A percentile compares a stretch with the other conserved stretches of the same genome.
These are phyloP conservation scores for Nadsonia starkeyi-henricii DNA, from an alignment of 1,139 yeast species.

Conservation along the genomic window DNA sequence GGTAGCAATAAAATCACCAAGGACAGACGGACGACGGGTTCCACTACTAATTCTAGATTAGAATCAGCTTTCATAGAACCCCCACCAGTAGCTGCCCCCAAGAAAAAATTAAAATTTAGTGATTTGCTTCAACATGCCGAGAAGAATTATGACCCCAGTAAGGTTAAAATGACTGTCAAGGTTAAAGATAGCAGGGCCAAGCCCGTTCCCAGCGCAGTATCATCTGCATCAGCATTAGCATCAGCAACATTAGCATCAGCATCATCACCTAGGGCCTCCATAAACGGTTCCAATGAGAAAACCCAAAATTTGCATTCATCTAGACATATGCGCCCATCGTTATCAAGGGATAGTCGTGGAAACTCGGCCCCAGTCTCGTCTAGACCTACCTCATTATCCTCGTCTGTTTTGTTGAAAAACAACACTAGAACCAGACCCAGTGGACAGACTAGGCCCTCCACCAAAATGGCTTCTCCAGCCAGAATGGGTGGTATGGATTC, in stretches of 20 bases:
- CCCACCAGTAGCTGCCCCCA: background rate
- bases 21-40: background rate
- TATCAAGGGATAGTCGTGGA: background rate
- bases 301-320: background rate
- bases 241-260: background rate
- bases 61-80: too few relatives aligned
- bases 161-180: background rate
- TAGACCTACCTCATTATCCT: background rate
- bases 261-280: background rate
- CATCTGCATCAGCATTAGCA: background rate
- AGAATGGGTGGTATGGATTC: background rate
- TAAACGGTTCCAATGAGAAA: background rate
- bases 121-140: background rate
- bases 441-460: too few relatives aligned
- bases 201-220: background rate
- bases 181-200: background rate
- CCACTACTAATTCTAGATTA: background rate
- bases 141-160: background rate
- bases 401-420: background rate
- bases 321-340: background rate
- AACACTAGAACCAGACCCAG: background rate
- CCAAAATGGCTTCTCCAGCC: background rate
- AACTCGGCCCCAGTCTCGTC: background rate
- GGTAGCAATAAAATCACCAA: background rate
- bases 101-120: background rate